These are phyloP conservation scores for Pythium myriotylum DNA, from an alignment of 352 stramenopile species.

Conservation along the genomic window DNA sequence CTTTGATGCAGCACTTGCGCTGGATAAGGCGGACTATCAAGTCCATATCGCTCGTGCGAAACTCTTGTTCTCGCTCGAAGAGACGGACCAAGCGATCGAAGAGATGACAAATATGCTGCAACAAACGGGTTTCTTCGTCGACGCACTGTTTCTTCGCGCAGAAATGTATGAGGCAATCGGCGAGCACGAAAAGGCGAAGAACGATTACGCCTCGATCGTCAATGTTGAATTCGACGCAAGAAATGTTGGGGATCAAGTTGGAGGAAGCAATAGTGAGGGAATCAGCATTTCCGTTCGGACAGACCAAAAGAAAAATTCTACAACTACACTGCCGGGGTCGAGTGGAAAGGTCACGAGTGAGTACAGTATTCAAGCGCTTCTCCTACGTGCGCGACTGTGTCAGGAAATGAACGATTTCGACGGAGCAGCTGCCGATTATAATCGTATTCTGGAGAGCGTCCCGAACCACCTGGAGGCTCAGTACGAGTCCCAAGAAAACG, in stretches of 20 bases:
- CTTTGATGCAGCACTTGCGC: slow-evolving; percentile 44
- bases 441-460: slow-evolving; percentile 55
- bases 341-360: slow-evolving; percentile 51
- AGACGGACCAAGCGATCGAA: slow-evolving; percentile 44
- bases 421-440: slow-evolving; percentile 60
- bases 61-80: slow-evolving; percentile 47
- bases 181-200: slow-evolving; percentile 39
- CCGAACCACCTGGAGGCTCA: slow-evolving; percentile 83
- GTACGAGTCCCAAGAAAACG: slow-evolving; percentile 64
- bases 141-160: slow-evolving; percentile 64
- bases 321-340: neutral
- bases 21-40: slow-evolving; percentile 62
- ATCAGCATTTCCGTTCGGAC: neutral
- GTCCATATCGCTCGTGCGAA: slow-evolving; percentile 60
- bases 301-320: neutral
- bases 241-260: slow-evolving; percentile 8
- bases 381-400: slow-evolving; percentile 55
- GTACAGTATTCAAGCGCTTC: slow-evolving; percentile 49
- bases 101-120: slow-evolving; percentile 60
- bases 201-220: slow-evolving; percentile 74
- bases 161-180: slow-evolving; percentile 52
- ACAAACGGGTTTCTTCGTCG: slow-evolving; percentile 73
- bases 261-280: neutral
- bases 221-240: slow-evolving; percentile 59
- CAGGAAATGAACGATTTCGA: slow-evolving; percentile 56